Base-by-base conservation (phyloP, 805 yeast species). In the Saturnispora bothae region DNA sequence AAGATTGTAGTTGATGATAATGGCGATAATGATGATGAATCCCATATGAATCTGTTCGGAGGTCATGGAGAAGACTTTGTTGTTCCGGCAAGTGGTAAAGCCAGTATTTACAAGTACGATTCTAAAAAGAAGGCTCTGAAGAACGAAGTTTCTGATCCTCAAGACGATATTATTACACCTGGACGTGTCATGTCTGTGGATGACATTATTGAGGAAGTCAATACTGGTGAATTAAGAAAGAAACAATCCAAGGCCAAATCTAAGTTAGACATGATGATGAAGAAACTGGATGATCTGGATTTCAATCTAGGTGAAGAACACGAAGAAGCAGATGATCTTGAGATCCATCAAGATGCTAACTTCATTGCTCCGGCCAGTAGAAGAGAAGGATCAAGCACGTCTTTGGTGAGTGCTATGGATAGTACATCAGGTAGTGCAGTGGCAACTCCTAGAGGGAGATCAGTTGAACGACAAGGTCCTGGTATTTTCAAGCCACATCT, bases 401-500 rank as follows among this genome's bases (percentile, higher is more conserved):
- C n/a, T n/a, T n/a, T n/a, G n/a, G n/a, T n/a, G n/a, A n/a, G n/a
- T n/a, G n/a, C n/a, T n/a, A n/a, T n/a, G n/a, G n/a, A 22, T 22
- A 63, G 69, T 0, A 30, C 16, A 30, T 26, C n/a, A 13, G 20
- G 22, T n/a, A 13, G 23, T 3, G 19, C 40, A 4, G 16, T 15
- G 19, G 57, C 58, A 32, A 31, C 49, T 10, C 28, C 45, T 27
- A 43, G 51, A 41, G 49, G 56, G 3, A 43, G 51, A 27, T 49
- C 54, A 10, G 25, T 36, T 13, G 36, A 42, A 2, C 48, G 54
- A 29, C 56, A 50, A 28, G 51, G 51, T 10, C 53, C 43, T 48
- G 72, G 58, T 45, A 31, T 39, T 33, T 37, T 36, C 26, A 28
- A 63, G 53, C 85, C 86, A 1, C 83, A 79, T 57, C 63, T 81